Conservation (phyloP, 2,329 filamentous ascomycete genomes). For the Aureobasidium sp. region DNA sequence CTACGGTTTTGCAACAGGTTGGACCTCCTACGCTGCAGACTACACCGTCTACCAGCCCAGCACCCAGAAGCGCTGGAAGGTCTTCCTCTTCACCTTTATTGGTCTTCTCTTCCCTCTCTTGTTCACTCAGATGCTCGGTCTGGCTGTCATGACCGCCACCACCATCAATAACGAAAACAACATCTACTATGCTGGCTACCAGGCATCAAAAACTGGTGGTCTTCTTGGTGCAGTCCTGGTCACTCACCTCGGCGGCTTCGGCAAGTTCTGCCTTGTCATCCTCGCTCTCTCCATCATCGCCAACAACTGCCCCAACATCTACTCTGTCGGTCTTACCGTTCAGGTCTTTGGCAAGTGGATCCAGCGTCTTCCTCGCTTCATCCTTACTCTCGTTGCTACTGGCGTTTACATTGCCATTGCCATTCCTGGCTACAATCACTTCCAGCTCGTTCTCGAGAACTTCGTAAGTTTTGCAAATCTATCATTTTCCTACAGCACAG, state of each 20-base stretch:
- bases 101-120: slow-evolving; percentile 65
- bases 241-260: slow-evolving; percentile 58
- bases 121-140: slow-evolving; percentile 67
- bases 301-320: slow-evolving; percentile 46
- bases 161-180: slow-evolving; percentile 47
- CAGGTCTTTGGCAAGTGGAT: slow-evolving; percentile 57
- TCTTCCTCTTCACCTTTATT: slow-evolving; percentile 63
- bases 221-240: slow-evolving; percentile 60
- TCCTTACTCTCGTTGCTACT: slow-evolving; percentile 59
- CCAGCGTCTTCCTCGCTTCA: slow-evolving; percentile 57
- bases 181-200: slow-evolving; percentile 51
- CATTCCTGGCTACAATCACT: slow-evolving; percentile 61
- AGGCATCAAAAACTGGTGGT: slow-evolving; percentile 55
- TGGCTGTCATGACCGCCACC: slow-evolving; percentile 62
- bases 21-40: slow-evolving; percentile 68
- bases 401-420: slow-evolving; percentile 60
- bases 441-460: slow-evolving; percentile 58
- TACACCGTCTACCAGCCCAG: slow-evolving; percentile 74
- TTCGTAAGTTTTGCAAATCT: slow-evolving; percentile 3
- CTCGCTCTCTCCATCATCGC: slow-evolving; percentile 40
- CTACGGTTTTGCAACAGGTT: slow-evolving; percentile 64
- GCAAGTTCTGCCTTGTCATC: slow-evolving; percentile 57
- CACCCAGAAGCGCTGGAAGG: slow-evolving; percentile 49
- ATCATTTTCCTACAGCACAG: too few species aligned
- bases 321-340: slow-evolving; percentile 60